These are phyloP conservation scores for Aaosphaeria pasadenensis DNA, from an alignment of 2,329 filamentous ascomycete genomes.

Conservation along the genomic window DNA sequence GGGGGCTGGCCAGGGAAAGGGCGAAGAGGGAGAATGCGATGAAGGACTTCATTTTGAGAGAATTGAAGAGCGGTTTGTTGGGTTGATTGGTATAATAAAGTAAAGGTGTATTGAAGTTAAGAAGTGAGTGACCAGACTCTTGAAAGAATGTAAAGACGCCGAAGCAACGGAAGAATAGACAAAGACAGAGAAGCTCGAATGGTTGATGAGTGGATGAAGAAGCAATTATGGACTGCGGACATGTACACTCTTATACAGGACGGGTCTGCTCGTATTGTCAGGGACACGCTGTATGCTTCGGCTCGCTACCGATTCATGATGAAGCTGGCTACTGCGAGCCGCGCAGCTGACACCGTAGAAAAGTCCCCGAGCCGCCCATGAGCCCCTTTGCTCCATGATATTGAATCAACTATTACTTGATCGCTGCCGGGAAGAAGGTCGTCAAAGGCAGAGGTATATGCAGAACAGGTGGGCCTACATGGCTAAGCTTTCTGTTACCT, in stretches of 20 bases:
- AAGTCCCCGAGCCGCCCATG: conserved; percentile 6
- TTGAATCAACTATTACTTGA: conserved; percentile 1
- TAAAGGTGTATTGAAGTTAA: not conserved
- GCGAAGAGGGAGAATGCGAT: conserved; percentile 15
- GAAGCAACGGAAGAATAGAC: conserved; percentile 8
- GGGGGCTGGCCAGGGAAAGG: conserved; percentile 12
- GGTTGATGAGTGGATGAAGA: conserved; percentile 2
- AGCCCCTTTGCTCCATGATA: conserved; percentile 2
- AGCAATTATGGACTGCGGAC: not conserved
- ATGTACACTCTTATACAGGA: not conserved
- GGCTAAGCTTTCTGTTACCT: conserved; percentile 10
- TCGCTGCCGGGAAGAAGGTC: not conserved
- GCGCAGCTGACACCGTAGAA: conserved; percentile 10
- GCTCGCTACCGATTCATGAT: not conserved
- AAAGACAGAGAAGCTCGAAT: not conserved
- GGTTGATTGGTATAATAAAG: conserved; percentile 42
- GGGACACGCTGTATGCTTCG: not conserved
- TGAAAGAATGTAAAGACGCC: conserved; percentile 21
- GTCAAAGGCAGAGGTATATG: not conserved
- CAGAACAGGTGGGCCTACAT: conserved; percentile 7
- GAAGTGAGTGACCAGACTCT: conserved; percentile 25
- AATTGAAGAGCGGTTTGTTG: conserved; percentile 1
- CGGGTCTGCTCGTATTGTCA: not conserved
- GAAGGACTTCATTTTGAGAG: conserved; percentile 20
- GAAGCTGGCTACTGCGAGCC: not conserved